Evolutionary conservation across 2,329 filamentous ascomycete genomes (phyloP), one percentile per base, ranked within the genome.

Genomic region (Stemphylium lycopersici): DNA sequence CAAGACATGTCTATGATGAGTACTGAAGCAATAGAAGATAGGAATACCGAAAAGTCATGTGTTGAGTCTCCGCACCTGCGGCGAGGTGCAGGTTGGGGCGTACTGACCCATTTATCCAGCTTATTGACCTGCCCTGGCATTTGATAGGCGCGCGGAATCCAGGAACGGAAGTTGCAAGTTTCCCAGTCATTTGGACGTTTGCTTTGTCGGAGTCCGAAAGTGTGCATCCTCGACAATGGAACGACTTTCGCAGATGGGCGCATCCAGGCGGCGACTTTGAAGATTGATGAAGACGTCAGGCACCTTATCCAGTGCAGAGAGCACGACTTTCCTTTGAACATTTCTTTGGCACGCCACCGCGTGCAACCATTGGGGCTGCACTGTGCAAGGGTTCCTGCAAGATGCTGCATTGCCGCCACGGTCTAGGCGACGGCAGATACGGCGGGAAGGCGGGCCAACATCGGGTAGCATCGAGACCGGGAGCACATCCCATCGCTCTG

Each of bases 1-100:
- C 51, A 41, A 64, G 49, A 62, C 58, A 62, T 63, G 61, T 48
- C 34, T 51, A 26, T 50, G 44, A 33, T 48, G 16, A 34, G 26
- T 34, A 52, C 11, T 12, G 15, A 13, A 26, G 46, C 24, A 50
- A 18, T 11, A 24, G 36, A 20, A 37, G 24, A 31, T 24, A 7
- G 22, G 34, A 24, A 29, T 13, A n/a, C 16, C 10, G 29, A 33
- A 34, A 32, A 16, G 34, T 20, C 22, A 42, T 18, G 31, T 41
- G 47, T 37, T 37, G 22, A 42, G 41, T 45, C 29, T 24, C 39
- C 31, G 34, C 29, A 10, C 16, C n/a, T 31, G 36, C 37, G 36
- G 34, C 26, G 32, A 24, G 41, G 39, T 45, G 36, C 47, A 55
- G 36, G 31, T 41, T 16, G 41, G 34, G 52, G 43, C 10, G 40